Base-by-base conservation (phyloP, 495 filamentous ascomycete genomes). In the Aspergillus nidulans region DNA sequence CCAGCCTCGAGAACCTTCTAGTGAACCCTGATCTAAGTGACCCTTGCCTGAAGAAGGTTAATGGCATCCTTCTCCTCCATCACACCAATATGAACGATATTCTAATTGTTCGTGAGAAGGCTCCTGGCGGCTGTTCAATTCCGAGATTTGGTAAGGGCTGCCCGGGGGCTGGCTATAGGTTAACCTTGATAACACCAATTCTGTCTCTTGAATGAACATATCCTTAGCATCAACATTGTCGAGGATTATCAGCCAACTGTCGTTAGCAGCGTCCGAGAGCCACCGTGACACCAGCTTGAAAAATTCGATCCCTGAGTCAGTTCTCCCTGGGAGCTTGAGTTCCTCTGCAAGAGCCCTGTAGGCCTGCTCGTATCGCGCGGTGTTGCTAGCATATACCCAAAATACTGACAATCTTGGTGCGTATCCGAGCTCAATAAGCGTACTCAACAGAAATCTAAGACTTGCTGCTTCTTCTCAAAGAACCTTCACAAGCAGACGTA, bases 361-460 rank as follows among this genome's bases (percentile, higher is more conserved):
- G 13, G 23, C 25, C 25, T 47, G 44, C 24, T 30, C 16, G 44
- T 15, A 47, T 4, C 44, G 44, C 18, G 44, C 21, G 4, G 13
- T 19, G 26, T 26, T 47, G 21, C 23, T 30, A 12, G 44, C 24
- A 12, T 47, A 30, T 9, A 47, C 23, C 44, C 44, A 47, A 30
- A 47, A 30, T 8, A 47, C 44, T 12, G 8, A 30, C 44, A 30
- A 9, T 26, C 8, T n/a, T 4, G 44, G 23, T 3, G 5, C 10
- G 23, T 13, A 13, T 7, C 25, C 44, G 44, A n/a, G 12, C 13
- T 16, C 44, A 7, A 30, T 47, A 47, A 4, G 44, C 21, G 26
- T 47, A 47, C 21, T 47, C 44, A 19, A 47, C 32, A 30, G 44
- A 23, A 28, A 47, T 28, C 44, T 47, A 25, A 4, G 44, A 47